Base-by-base conservation (phyloP, 108 stramenopile genomes). In the Cyclotella cryptica region DNA sequence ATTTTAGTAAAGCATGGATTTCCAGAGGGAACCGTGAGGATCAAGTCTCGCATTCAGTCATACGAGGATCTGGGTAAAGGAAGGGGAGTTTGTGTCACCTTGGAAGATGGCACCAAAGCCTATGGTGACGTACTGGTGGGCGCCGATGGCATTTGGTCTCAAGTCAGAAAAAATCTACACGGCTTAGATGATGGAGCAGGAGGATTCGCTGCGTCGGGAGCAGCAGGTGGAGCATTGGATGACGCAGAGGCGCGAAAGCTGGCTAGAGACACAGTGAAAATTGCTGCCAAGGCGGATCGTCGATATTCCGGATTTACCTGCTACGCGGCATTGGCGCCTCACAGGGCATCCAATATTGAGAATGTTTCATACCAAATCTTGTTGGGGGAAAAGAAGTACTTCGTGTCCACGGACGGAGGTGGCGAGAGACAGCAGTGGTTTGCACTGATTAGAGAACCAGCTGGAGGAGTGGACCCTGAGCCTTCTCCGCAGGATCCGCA, bases 371-470 rank as follows among this genome's bases (percentile, higher is more conserved):
- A 96, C 72, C 96, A 96, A 66, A 94, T 96, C 67, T 82, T 96
- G 29, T 74, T 96, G 42, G 96, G 96, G 6, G 87, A 94, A 55
- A 88, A 96, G 66, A 96, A 97, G 87, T 98, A 98, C 86, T 98
- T 98, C 74, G 98, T 98, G 22, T 89, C 88, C 59, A 96, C 96
- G 13, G 98, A 98, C 79, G 96, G 97, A 62, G 98, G 98, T 14
- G 95, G 96, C 22, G 98, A 97, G 47, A 92, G 98, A 55, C 97
- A 98, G 87, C 98, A 98, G 82, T 98, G 98, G 98, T 98, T 98
- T 86, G 96, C 98, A 47, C 83, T 96, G 62, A 93, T 96, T 70
- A 87, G 96, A 39, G 96, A 96, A 80, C 86, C 85, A 2, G 91
- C 96, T 11, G 96, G 96, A 41, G 96, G 96, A 27, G 93, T 93